Percentiles rank a stretch among this genome's conserved stretches.
Conservation (phyloP, 352 stramenopile genomes). For the Phytopythium oedochilum region DNA sequence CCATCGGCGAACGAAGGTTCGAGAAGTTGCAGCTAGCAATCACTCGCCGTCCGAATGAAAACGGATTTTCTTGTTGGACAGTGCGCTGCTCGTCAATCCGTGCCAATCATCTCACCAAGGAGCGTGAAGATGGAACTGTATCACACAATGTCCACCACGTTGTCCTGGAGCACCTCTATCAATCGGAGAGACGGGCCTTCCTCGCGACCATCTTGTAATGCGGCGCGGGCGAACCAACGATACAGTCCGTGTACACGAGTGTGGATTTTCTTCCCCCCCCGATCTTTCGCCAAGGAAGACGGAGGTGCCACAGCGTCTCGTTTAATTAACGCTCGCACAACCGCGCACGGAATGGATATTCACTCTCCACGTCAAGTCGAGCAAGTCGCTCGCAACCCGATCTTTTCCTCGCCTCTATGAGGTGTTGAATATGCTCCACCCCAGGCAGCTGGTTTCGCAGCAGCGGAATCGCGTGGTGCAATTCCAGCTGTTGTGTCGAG, state of each 20-base stretch:
- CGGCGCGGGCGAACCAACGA: too few relatives aligned
- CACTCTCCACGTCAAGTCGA: not conserved
- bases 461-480: not conserved
- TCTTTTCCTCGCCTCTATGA: not conserved
- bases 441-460: constrained; percentile 4
- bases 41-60: not conserved
- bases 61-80: constrained; percentile 4
- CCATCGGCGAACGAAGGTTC: not conserved
- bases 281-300: not conserved
- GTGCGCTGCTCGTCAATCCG: not conserved
- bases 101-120: constrained; percentile 2
- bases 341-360: constrained; percentile 1
- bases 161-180: not conserved
- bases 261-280: constrained; percentile 4
- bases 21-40: not conserved
- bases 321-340: constrained; percentile 2
- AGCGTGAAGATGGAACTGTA: too few relatives aligned
- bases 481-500: not conserved
- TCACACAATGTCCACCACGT: not conserved
- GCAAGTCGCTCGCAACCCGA: constrained; percentile 1
- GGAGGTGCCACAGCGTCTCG: not conserved
- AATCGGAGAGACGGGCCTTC: constrained; percentile 4
- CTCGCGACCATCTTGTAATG: constrained; percentile 6
- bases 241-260: not conserved
- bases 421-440: constrained; percentile 6